phyloP scores from a whole-genome alignment of 164 flowering plant species.

The Amborella trichopoda region DNA sequence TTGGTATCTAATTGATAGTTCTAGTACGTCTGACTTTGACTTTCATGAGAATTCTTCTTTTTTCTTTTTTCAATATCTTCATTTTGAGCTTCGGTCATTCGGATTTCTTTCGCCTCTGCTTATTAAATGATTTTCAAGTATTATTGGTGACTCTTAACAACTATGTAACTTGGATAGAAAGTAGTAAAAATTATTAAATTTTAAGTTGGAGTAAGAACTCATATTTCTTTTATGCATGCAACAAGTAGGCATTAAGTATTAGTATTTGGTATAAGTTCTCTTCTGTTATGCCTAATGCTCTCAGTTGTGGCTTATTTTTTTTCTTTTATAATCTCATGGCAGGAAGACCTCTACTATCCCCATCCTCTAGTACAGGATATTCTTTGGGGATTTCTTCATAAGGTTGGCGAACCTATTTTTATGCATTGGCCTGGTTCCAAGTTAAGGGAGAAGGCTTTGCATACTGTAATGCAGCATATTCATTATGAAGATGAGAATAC shows the following conservation, averaged over 20 bases:
- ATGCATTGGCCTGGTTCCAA: constrained; percentile 21
- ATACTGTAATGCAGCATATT: constrained; percentile 16
- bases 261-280: not conserved
- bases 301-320: not conserved
- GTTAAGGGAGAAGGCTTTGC: constrained; percentile 24
- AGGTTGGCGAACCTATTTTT: constrained; percentile 21
- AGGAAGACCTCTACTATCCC: constrained; percentile 34
- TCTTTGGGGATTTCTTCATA: constrained; percentile 23
- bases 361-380: constrained; percentile 25
- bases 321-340: constrained; percentile 4
- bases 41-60: not conserved
- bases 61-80: not conserved
- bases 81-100: too few relatives aligned
- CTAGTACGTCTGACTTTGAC: not conserved
- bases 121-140: too few relatives aligned
- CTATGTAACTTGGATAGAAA: too few relatives aligned
- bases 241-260: not conserved
- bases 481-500: constrained; percentile 28
- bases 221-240: not conserved
- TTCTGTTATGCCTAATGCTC: not conserved
- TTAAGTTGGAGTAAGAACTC: too few relatives aligned
- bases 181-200: too few relatives aligned
- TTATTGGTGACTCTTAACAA: too few relatives aligned
- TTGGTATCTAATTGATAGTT: not conserved
- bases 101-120: too few relatives aligned